Evolutionary conservation across 495 filamentous ascomycete genomes (phyloP).

Genomic region (Penicillium macrosclerotiorum): DNA sequence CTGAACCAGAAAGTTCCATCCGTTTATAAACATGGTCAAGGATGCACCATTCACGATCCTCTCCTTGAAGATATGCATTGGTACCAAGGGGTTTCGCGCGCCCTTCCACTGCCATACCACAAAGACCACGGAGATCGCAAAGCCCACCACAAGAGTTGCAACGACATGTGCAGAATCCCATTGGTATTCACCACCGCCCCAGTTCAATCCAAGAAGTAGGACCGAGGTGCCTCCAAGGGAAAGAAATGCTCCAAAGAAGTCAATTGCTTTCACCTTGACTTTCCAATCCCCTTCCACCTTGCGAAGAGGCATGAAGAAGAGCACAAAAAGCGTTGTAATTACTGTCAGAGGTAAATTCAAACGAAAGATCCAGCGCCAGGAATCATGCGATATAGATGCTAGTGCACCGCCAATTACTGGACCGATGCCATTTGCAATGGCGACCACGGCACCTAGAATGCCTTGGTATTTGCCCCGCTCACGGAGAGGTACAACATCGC

Average conservation of each 20-base stretch:
- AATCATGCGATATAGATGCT: constrained; percentile 36
- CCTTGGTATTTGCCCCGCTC: constrained; percentile 60
- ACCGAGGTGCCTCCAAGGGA: constrained; percentile 43
- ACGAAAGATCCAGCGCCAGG: constrained; percentile 58
- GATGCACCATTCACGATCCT: constrained; percentile 52
- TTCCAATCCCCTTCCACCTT: constrained; percentile 51
- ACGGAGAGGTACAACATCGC: constrained; percentile 53
- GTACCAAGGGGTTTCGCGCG: constrained; percentile 23
- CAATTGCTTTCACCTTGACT: constrained; percentile 47
- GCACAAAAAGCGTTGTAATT: constrained; percentile 43
- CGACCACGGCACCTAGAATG: constrained; percentile 54
- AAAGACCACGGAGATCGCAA: constrained; percentile 41
- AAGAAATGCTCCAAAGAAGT: constrained; percentile 42
- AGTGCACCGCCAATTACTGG: constrained; percentile 55
- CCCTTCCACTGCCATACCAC: constrained; percentile 52
- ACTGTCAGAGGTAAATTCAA: constrained; percentile 48
- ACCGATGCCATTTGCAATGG: constrained; percentile 52
- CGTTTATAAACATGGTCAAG: constrained; percentile 54
- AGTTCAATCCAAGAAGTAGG: constrained; percentile 49
- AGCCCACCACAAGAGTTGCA: constrained; percentile 45
- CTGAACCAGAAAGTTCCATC: constrained; percentile 55
- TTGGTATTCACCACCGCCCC: constrained; percentile 50
- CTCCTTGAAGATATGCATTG: constrained; percentile 50
- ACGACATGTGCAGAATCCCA: constrained; percentile 52
- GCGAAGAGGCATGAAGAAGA: constrained; percentile 52